Evolutionary conservation across 768 basidiomycete species (phyloP), one percentile per base, ranked within the genome.

Genomic region (Tremella yokohamensis): DNA sequence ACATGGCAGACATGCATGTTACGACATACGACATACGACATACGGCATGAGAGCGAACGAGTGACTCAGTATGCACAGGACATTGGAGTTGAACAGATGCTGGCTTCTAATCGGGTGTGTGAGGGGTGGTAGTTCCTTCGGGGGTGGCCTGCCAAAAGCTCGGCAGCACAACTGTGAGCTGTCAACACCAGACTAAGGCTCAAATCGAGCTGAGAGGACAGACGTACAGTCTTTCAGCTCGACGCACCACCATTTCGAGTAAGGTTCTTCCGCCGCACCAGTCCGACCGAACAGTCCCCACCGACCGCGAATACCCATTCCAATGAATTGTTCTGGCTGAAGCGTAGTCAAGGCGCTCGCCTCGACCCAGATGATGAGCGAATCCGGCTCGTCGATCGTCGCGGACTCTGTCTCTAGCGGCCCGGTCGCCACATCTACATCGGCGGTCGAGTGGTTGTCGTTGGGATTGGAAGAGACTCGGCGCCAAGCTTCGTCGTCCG

Each of bases 401-500:
- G 63, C 44, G 0, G 34, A 29, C 42, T 70, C 69, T 29, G 58
- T 55, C 50, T 72, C 70, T 8, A 40, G 52, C 39, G 18, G 13
- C 15, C 22, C 37, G 16, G 4, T 12, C 8, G 37, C 49, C n/a
- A 22, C 12, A 8, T 25, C 47, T 44, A 34, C 26, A 25, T 8
- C 26, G 19, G 40, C 26, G 19, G 40, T 60, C 42, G 55, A 55
- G 29, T 54, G 39, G 6, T 29, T 52, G 25, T 66, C 62, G 48
- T 11, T 56, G 52, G 42, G 47, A 51, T 2, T 37, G 26, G 26
- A 19, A 4, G 18, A 18, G n/a, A 34, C 51, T 40, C 15, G 8
- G 3, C 68, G 54, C 70, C 70, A 69, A 34, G 58, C 62, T 51
- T 70, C 70, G 3, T 65, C 62, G 9, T 34, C 15, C 7, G 68